These are phyloP conservation scores for Lathyrus tuberosus DNA, from an alignment of 306 rosid genomes.

Conservation along the genomic window DNA sequence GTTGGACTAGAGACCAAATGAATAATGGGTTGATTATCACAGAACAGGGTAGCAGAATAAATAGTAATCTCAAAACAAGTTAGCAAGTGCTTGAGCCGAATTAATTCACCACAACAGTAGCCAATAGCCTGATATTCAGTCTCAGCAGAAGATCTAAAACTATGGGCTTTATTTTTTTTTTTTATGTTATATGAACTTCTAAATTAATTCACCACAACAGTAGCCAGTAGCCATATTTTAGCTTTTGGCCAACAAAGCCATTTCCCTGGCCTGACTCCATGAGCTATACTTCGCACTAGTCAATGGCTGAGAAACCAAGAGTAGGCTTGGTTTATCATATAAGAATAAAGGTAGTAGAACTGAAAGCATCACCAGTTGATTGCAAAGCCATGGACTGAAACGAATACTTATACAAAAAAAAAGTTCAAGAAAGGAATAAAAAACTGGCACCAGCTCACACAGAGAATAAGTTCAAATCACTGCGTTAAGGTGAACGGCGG, in stretches of 20 bases:
- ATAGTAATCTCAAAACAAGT: too few relatives aligned
- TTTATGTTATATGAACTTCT: too few relatives aligned
- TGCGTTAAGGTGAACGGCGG: neutral
- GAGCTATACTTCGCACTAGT: neutral
- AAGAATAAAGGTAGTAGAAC: neutral
- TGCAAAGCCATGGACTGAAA: conserved; percentile 5
- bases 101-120: too few relatives aligned
- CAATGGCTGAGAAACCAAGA: conserved; percentile 1
- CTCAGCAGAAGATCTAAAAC: too few relatives aligned
- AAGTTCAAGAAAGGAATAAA: neutral
- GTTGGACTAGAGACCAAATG: neutral
- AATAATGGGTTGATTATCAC: neutral
- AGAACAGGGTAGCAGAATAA: neutral
- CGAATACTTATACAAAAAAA: neutral
- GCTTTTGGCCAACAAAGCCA: neutral
- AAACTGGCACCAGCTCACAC: neutral
- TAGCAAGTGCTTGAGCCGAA: too few relatives aligned
- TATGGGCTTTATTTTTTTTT: too few relatives aligned
- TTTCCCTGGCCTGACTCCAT: neutral
- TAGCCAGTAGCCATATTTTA: too few relatives aligned
- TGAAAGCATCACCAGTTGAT: neutral
- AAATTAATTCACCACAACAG: too few relatives aligned
- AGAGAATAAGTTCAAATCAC: neutral
- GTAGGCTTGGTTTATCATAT: neutral
- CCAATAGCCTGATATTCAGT: too few relatives aligned